phyloP scores from a whole-genome alignment of 306 rosid species.

The Dicorynia guianensis region DNA sequence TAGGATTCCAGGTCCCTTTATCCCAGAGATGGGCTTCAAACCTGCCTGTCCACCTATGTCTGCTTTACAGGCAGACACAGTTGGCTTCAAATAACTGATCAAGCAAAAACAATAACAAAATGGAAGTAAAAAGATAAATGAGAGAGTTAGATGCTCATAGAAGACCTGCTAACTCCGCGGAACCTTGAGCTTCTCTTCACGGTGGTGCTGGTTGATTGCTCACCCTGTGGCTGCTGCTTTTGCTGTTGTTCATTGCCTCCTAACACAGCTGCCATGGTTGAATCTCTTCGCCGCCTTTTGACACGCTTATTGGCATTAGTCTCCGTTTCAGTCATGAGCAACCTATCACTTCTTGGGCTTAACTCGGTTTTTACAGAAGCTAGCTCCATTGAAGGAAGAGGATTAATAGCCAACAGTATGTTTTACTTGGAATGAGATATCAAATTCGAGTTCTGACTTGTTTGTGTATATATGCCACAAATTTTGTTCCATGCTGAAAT shows the following conservation, averaged over 20 bases:
- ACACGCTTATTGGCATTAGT: conserved; percentile 42
- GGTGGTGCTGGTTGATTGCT: conserved; percentile 57
- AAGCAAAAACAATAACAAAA: neutral
- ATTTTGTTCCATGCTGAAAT: conserved; percentile 44
- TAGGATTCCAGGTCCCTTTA: conserved; percentile 91
- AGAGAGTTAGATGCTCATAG: neutral
- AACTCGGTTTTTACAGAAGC: conserved; percentile 51
- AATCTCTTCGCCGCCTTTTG: conserved; percentile 64
- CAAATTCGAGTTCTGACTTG: conserved; percentile 6
- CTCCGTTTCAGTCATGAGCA: conserved; percentile 53
- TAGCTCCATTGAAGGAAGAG: conserved; percentile 51
- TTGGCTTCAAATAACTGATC: conserved; percentile 19
- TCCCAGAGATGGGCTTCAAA: conserved; percentile 97
- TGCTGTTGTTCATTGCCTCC: conserved; percentile 45
- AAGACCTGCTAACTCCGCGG: conserved; percentile 83
- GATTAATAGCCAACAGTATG: conserved; percentile 22
- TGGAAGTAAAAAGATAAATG: too few species aligned
- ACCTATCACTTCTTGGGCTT: conserved; percentile 43
- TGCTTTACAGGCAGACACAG: conserved; percentile 40
- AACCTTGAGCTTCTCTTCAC: conserved; percentile 84
- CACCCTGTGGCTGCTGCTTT: conserved; percentile 36
- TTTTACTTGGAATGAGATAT: conserved; percentile 30
- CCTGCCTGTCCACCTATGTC: conserved; percentile 95
- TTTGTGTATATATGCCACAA: conserved; percentile 24
- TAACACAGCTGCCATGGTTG: conserved; percentile 21